A percentile compares a stretch with the other conserved stretches of the same genome.
Conservation (phyloP, 306 rosid species). For the Cucumis hystrix region DNA sequence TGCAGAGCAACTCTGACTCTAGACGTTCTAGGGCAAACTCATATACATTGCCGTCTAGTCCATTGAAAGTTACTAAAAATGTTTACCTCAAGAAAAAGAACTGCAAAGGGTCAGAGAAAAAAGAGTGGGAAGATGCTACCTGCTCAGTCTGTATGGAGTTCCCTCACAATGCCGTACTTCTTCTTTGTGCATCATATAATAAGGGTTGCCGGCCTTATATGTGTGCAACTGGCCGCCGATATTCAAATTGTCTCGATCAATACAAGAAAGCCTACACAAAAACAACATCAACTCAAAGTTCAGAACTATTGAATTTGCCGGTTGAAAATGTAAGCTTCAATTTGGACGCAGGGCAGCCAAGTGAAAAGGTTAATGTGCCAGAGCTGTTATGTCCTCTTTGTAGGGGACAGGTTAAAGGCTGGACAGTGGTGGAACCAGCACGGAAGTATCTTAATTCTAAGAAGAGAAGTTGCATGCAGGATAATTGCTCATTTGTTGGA, state of each 20-base stretch:
- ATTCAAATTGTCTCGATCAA: constrained; percentile 90
- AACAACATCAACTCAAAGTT: constrained; percentile 32
- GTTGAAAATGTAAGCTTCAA: constrained; percentile 22
- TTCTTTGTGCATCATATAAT: constrained; percentile 90
- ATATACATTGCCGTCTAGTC: constrained; percentile 22
- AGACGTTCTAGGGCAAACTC: constrained; percentile 8
- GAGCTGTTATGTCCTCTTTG: constrained; percentile 97
- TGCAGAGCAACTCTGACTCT: constrained; percentile 6
- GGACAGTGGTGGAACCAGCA: constrained; percentile 92
- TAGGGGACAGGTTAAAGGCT: constrained; percentile 89
- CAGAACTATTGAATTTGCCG: constrained; percentile 16
- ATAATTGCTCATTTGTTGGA: constrained; percentile 71
- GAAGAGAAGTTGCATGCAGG: constrained; percentile 90
- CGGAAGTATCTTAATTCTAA: constrained; percentile 65
- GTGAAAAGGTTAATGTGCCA: constrained; percentile 31
- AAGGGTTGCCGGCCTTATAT: constrained; percentile 96
- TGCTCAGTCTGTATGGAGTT: constrained; percentile 97
- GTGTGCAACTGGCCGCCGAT: constrained; percentile 90
- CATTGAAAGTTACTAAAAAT: constrained; percentile 29
- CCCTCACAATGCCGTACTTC: constrained; percentile 96
- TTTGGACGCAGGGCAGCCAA: constrained; percentile 31
- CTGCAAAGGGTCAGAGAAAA: constrained; percentile 40
- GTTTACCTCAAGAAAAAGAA: constrained; percentile 30
- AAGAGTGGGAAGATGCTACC: constrained; percentile 69
- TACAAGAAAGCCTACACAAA: constrained; percentile 83